Base-by-base conservation (phyloP, 495 filamentous ascomycete species). In the Apodospora peruviana region DNA sequence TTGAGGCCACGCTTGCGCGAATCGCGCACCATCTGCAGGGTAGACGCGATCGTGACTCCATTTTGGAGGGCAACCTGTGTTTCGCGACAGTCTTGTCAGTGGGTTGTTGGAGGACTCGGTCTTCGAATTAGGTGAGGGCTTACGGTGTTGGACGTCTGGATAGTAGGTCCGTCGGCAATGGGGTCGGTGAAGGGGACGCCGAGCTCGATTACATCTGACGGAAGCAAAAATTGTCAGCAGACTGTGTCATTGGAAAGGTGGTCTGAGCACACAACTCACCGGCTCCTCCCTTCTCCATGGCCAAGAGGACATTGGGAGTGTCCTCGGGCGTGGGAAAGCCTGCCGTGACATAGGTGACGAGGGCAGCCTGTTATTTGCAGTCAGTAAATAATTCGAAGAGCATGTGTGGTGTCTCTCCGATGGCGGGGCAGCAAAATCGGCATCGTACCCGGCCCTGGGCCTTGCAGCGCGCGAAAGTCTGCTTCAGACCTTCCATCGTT, bases 131-230 rank as follows among this genome's bases (percentile, higher is more conserved):
- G 18, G 14, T 1, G 32, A 2, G 2, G 16, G 40, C 62, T 59
- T 59, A 86, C 81, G 20, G 85, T 91, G 70, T 95, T 96, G 37
- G 91, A 75, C 50, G 82, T 91, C 68, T 96, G 91, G 56, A 96
- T 95, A 3, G 89, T 94, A 9, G 91, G 90, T 9, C 91, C 91
- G 68, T 96, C 91, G 47, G 90, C 91, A 70, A 95, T 96, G 18
- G 93, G 93, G 61, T 99, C 93, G 43, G 94, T 96, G 77, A 99
- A 99, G 38, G 94, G 94, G 35, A 96, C 75, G 38, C 90, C 89
- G 46, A 91, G 77, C 65, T 91, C 87, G 50, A 91, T 88, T 49
- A 91, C 66, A 64, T 91, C 87, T 87, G 52, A 5, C 5, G 20
- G 40, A 8, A 19, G 25, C 29, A 42, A 17, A 34, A n/a, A 24